Evolutionary conservation across 2,329 filamentous ascomycete genomes (phyloP), one percentile per base, ranked within the genome.

Genomic region (Ophioceras dolichostomum): DNA sequence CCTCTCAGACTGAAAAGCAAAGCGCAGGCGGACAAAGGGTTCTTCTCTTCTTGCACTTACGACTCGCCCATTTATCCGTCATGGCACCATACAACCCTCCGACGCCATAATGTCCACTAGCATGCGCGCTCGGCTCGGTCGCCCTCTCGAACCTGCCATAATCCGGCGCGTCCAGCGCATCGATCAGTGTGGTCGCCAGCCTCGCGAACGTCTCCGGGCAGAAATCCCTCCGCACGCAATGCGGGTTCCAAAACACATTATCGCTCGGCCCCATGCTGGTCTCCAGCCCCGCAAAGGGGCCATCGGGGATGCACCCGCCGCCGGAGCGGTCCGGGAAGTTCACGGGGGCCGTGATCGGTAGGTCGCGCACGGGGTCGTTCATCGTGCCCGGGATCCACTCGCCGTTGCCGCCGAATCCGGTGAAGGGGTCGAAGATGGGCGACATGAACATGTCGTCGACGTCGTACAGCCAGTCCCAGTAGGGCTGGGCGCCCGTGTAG

Each of bases 371-470:
- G 7, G 32, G 32, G 14, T 14, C n/a, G 9, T 34, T 19, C 8
- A 22, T 14, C 21, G 34, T 36, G 16, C 34, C 34, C 12, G 24
- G 22, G 4, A 36, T 17, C 22, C 24, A 36, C 5, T 18, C 42
- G 7, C 69, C 68, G 38, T 69, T 64, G 10, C 68, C 65, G 19
- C 62, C 63, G 58, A 71, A 49, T 40, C 60, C 65, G 24, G 62
- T 67, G 4, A 59, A 59, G 38, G 71, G 72, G 41, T 72, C 68
- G 42, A 77, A 66, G 33, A 73, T 47, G n/a, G 68, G 65, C 0
- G 69, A 72, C 45, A 65, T 59, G 37, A 52, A 42, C 0, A 64
- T 59, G 38, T 73, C 65, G 3, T 57, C 43, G 1, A 65, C 54
- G 49, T 65, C 67, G 42, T 61, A 64, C 14, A 62, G 62, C 58